Evolutionary conservation across 2,329 filamentous ascomycete species (phyloP).

Genomic region (Ceratocystis huliohia): DNA sequence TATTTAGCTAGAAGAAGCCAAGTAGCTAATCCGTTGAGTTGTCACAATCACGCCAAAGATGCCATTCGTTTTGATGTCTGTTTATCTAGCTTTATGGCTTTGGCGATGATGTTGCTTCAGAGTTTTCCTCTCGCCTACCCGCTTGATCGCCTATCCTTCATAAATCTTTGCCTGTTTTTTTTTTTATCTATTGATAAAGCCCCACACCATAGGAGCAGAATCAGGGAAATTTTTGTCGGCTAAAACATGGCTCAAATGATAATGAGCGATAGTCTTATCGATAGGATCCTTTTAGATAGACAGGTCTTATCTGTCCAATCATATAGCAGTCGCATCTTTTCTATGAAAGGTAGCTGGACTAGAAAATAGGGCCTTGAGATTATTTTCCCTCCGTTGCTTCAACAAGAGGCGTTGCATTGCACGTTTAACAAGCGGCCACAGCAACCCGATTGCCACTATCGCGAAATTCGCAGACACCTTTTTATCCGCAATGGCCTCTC

Average conservation of each 20-base stretch:
- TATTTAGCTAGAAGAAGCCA: background rate
- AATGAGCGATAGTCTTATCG: conserved; percentile 15
- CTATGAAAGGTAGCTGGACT: conserved; percentile 5
- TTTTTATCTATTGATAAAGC: background rate
- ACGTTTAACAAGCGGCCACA: background rate
- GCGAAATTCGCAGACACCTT: background rate
- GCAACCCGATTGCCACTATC: background rate
- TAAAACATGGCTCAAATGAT: conserved; percentile 21
- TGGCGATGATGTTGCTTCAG: conserved; percentile 1
- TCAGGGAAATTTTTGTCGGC: conserved; percentile 21
- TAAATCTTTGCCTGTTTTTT: background rate
- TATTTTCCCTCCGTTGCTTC: background rate
- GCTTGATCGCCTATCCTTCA: background rate
- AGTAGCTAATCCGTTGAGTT: background rate
- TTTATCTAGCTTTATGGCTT: background rate
- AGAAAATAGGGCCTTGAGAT: background rate
- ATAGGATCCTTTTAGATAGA: background rate
- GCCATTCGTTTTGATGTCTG: background rate
- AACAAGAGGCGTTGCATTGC: no score
- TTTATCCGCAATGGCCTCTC: conserved; percentile 9
- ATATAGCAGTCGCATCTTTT: conserved; percentile 15
- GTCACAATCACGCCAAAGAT: background rate
- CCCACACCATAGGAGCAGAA: conserved; percentile 18
- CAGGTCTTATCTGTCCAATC: conserved; percentile 21
- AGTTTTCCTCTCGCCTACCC: background rate